Evolutionary conservation across 1,284 basidiomycete genomes (phyloP), one percentile per base, ranked within the genome.

Genomic region (Taiwanofungus camphoratus): DNA sequence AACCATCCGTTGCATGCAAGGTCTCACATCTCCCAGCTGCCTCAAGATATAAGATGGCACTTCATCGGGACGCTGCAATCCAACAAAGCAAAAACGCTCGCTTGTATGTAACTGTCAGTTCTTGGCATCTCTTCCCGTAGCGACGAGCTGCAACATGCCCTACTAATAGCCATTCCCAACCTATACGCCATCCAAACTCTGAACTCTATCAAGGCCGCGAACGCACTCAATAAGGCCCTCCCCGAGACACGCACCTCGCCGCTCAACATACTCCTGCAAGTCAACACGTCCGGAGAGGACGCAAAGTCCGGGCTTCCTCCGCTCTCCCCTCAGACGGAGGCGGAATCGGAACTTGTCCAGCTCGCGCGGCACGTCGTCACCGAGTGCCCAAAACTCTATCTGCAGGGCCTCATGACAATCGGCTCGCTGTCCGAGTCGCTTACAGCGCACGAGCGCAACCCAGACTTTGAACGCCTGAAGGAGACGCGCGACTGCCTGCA

Each of bases 381-480:
- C 1, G 63, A 73, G 22, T 99, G 95, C 60, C 86, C 88, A 0
- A 70, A 69, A 15, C 72, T 99, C 26, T 74, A 73, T 15, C 66
- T 99, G 2, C 76, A 82, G 32, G 96, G 95, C 3, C 67, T 99
- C 30, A 99, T 99, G 95, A 98, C 95, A 0, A 99, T 99, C 55
- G 95, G 96, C 2, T 81, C 92, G 3, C 73, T 87, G 42, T 73
- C 81, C 33, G 74, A 82, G 47, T 91, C 87, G 2, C 71, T 86
- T 13, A 69, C 73, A 5, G 67, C 67, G 1, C 59, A 62, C 3
- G 68, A 71, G 4, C 74, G 78, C 46, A 98, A 98, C 58, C 76
- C 76, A 1, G 94, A 99, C 63, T 99, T 98, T 56, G 76, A 79
- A 48, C 66, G 61, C 22, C 73, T 98, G 33, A 78, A 75, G 40